These are phyloP conservation scores for Lactarius psammicola DNA, from an alignment of 768 basidiomycete genomes.

Conservation along the genomic window DNA sequence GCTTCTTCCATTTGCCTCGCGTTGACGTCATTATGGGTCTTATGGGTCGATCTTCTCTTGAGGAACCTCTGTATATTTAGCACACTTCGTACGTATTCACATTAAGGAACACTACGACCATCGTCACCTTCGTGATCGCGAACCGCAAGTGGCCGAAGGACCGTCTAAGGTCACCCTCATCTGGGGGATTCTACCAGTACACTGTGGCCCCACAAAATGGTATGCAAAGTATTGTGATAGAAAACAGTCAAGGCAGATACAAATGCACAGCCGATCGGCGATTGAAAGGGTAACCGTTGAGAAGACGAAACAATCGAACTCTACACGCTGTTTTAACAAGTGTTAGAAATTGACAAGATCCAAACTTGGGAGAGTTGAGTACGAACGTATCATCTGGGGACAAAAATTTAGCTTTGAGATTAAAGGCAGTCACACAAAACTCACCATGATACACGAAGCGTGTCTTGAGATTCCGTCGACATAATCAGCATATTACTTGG, in stretches of 20 bases:
- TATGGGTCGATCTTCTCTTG: not conserved
- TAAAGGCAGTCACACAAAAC: conserved; percentile 13
- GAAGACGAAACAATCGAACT: not conserved
- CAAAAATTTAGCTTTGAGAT: not conserved
- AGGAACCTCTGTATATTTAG: conserved; percentile 16
- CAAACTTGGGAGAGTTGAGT: not conserved
- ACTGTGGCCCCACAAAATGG: not conserved
- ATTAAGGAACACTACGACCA: not conserved
- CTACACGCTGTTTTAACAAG: conserved; percentile 19
- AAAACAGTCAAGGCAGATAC: conserved; percentile 16
- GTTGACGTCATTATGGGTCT: conserved; percentile 1
- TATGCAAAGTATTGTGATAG: conserved; percentile 20
- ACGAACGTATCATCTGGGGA: conserved; percentile 30
- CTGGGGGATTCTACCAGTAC: not conserved
- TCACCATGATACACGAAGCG: conserved; percentile 79
- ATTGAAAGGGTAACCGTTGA: not conserved
- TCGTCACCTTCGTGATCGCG: not conserved
- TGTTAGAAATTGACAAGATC: not conserved
- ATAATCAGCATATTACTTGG: conserved; percentile 9
- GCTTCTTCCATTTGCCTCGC: not conserved
- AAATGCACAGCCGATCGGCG: conserved; percentile 11
- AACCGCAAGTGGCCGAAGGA: not conserved
- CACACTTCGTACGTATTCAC: conserved; percentile 7
- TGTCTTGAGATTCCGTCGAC: conserved; percentile 46
- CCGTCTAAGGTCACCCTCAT: not conserved